Percentiles rank a stretch among this genome's conserved stretches.
Conservation (phyloP, 345 rosid genomes). For the Syzygium grande region DNA sequence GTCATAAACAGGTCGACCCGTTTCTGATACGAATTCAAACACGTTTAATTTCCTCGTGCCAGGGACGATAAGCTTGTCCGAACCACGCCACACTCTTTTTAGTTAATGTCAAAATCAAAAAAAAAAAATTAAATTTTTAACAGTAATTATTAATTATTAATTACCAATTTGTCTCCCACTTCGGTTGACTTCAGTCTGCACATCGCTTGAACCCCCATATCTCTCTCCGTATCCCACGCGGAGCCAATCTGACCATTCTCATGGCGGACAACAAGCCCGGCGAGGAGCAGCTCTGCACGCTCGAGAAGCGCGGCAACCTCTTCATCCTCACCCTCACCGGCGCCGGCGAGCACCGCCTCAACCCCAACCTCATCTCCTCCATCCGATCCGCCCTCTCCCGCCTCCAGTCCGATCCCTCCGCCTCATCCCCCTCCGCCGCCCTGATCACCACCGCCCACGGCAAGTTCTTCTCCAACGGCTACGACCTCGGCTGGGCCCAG, state of each 20-base stretch:
- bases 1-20: too few relatives aligned
- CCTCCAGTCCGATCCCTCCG: constrained; percentile 25
- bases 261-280: not conserved
- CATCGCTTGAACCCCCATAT: not conserved
- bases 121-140: not conserved
- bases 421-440: constrained; percentile 30
- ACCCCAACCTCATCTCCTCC: constrained; percentile 28
- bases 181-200: not conserved
- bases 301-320: constrained; percentile 45
- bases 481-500: constrained; percentile 51
- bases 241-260: not conserved
- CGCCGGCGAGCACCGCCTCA: constrained; percentile 55
- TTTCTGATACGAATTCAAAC: too few relatives aligned
- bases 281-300: constrained; percentile 26
- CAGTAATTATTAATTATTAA: too few relatives aligned
- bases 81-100: not conserved
- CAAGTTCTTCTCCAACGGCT: constrained; percentile 84
- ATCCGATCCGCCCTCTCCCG: constrained; percentile 33
- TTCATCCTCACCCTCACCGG: constrained; percentile 45
- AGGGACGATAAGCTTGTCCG: not conserved
- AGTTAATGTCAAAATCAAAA: not conserved
- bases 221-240: not conserved
- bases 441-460: constrained; percentile 67
- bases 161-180: not conserved
- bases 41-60: too few relatives aligned